Evolutionary conservation across 1,139 yeast genomes (phyloP).

Genomic region (Nakaseomyces kungkrabaensis): DNA sequence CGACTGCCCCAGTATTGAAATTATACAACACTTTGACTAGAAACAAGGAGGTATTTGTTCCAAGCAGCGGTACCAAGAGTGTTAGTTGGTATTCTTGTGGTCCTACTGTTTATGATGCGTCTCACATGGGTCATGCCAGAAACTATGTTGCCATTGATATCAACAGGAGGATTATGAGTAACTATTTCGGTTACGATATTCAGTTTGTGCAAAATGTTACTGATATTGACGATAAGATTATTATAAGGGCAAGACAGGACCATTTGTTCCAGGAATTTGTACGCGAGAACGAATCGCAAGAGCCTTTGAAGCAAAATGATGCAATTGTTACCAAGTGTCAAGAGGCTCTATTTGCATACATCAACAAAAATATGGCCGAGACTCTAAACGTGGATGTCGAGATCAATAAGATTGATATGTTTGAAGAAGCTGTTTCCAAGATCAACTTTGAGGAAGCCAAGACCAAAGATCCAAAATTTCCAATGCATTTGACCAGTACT

Average conservation of each 20-base stretch:
- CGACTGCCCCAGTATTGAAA: conserved; percentile 33
- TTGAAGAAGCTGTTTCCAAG: conserved; percentile 42
- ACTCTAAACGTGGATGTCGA: conserved; percentile 13
- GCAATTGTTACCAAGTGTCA: conserved; percentile 34
- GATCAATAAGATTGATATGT: conserved; percentile 30
- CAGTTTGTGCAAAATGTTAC: conserved; percentile 92
- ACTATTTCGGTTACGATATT: conserved; percentile 83
- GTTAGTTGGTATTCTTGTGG: conserved; percentile 98
- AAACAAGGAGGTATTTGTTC: conserved; percentile 57
- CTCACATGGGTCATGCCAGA: conserved; percentile 99
- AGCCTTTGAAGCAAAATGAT: conserved; percentile 24
- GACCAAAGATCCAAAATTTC: conserved; percentile 62
- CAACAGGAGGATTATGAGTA: conserved; percentile 75
- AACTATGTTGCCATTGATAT: conserved; percentile 93
- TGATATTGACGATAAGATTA: conserved; percentile 94
- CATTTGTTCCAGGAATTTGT: conserved; percentile 59
- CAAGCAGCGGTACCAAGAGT: conserved; percentile 35
- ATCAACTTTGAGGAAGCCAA: conserved; percentile 45
- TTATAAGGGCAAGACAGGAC: conserved; percentile 85
- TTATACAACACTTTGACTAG: conserved; percentile 79
- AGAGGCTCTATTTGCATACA: conserved; percentile 41
- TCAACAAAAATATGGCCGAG: conserved; percentile 42
- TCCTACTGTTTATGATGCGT: conserved; percentile 94
- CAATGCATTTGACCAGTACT: conserved; percentile 73
- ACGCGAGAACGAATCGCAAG: conserved; percentile 19